Evolutionary conservation across 139 green algal species (phyloP), one percentile per base, ranked within the genome.

Genomic region (Tetradesmus lagerheimii): DNA sequence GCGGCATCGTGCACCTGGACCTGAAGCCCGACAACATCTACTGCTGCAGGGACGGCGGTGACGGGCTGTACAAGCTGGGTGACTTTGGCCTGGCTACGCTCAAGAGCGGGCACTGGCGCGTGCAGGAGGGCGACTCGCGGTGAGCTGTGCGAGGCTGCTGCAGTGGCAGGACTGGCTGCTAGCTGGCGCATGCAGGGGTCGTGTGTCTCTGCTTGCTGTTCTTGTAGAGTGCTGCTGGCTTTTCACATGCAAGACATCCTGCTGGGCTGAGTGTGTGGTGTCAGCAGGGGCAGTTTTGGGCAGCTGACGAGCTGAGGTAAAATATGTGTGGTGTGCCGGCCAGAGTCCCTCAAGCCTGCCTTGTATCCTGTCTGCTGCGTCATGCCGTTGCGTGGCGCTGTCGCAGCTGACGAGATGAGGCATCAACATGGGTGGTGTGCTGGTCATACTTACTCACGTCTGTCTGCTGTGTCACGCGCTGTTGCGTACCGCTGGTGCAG

Each of bases 21-120:
- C 87, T 99, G 4, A 99, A 99, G 93, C 98, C 98, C 1, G 97
- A 98, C 89, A 99, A 99, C 92, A 98, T 99, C 50, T 95, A 94
- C 91, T 43, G 83, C 83, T 77, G 81, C 81, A 77, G 53, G 18
- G 80, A 86, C 64, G 78, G 87, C 53, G 53, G 78, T 45, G 74
- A 80, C 12, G 86, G 80, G 53, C n/a, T n/a, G n/a, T 97, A 95
- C 92, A 99, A 99, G 94, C 95, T 99, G 43, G 97, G 96, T 3
- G 97, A 99, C 91, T 98, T 99, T 94, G 97, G 97, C 18, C 92
- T 97, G 76, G 97, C 97, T 16, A 95, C 93, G 20, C 79, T 86
- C 41, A 92, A 88, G 78, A 80, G 92, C 38, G 91, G 64, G 66
- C 75, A 75, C n/a, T 88, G 90, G 77, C 39, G 83, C n/a, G 47